Percentiles rank a stretch among this genome's conserved stretches.
Evolutionary conservation across 2,329 filamentous ascomycete species (phyloP).

Genomic region (Paecilomyces sp.): DNA sequence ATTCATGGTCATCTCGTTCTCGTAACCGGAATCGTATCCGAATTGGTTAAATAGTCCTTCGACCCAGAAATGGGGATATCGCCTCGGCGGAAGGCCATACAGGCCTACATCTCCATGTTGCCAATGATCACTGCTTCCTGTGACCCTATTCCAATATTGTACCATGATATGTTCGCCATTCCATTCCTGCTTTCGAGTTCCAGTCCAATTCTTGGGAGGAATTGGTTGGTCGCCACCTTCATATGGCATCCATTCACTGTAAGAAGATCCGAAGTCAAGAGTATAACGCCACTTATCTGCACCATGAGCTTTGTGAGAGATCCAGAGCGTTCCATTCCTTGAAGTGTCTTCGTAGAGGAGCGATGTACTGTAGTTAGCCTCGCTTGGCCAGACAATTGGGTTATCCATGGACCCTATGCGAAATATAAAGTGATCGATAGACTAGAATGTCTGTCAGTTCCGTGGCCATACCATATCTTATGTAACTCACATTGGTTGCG

Average conservation of each 20-base stretch:
- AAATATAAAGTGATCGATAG: conserved; percentile 50
- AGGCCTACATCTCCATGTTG: conserved; percentile 48
- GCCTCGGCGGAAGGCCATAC: conserved; percentile 30
- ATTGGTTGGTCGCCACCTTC: conserved; percentile 38
- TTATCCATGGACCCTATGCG: conserved; percentile 48
- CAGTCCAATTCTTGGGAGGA: conserved; percentile 43
- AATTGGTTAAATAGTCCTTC: conserved; percentile 54
- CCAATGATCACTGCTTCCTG: conserved; percentile 48
- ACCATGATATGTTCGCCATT: conserved; percentile 51
- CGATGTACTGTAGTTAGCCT: conserved; percentile 47
- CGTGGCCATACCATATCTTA: neutral
- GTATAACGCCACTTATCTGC: conserved; percentile 54
- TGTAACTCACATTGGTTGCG: conserved; percentile 14
- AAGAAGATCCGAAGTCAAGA: conserved; percentile 50
- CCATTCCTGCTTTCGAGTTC: conserved; percentile 48
- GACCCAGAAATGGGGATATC: conserved; percentile 52
- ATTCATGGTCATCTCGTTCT: conserved; percentile 41
- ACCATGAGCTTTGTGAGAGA: conserved; percentile 51
- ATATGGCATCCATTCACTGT: conserved; percentile 50
- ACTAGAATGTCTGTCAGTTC: conserved; percentile 12
- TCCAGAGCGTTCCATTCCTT: conserved; percentile 28
- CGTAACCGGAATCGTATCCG: conserved; percentile 51
- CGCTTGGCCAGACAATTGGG: conserved; percentile 47
- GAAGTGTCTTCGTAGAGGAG: conserved; percentile 30
- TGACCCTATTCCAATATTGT: conserved; percentile 52